These are phyloP conservation scores for Apiospora koreana DNA, from an alignment of 2,329 filamentous ascomycete genomes.

Conservation along the genomic window DNA sequence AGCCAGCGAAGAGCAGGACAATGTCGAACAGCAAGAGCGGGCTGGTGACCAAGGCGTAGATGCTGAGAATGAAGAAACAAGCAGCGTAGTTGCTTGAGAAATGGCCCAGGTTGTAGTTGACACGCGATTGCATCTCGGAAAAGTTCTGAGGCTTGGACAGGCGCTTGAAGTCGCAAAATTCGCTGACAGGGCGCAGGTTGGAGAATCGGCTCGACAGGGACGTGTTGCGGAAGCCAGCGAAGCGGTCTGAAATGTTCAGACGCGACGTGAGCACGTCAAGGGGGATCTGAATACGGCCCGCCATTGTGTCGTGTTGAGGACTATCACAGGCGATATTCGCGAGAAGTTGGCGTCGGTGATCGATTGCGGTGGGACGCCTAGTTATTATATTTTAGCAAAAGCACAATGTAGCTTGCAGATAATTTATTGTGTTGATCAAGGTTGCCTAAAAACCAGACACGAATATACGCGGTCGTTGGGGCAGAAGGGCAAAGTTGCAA, in stretches of 20 bases:
- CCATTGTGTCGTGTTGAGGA: constrained; percentile 56
- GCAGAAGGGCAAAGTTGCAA: not conserved
- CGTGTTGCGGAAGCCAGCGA: constrained; percentile 79
- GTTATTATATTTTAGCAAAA: not conserved
- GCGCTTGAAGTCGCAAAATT: constrained; percentile 96
- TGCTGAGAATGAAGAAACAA: constrained; percentile 90
- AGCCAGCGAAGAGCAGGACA: constrained; percentile 78
- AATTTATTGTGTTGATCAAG: not conserved
- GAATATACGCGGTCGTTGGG: not conserved
- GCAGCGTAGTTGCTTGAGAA: constrained; percentile 98
- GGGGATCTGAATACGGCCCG: constrained; percentile 82
- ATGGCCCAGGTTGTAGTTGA: constrained; percentile 96
- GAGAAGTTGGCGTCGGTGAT: not conserved
- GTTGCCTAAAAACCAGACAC: not conserved
- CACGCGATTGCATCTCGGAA: constrained; percentile 81
- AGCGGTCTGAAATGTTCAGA: constrained; percentile 82
- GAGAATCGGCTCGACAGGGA: constrained; percentile 81
- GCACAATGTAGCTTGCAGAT: not conserved
- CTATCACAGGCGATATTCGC: not conserved
- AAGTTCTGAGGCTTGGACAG: constrained; percentile 94
- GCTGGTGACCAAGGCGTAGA: constrained; percentile 94
- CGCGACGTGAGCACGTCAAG: constrained; percentile 89
- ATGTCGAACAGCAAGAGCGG: constrained; percentile 87
- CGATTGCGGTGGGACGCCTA: not conserved
- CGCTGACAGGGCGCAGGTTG: constrained; percentile 86